Conservation (phyloP, 176 grass and related monocot genomes). For the Raddia guianensis region DNA sequence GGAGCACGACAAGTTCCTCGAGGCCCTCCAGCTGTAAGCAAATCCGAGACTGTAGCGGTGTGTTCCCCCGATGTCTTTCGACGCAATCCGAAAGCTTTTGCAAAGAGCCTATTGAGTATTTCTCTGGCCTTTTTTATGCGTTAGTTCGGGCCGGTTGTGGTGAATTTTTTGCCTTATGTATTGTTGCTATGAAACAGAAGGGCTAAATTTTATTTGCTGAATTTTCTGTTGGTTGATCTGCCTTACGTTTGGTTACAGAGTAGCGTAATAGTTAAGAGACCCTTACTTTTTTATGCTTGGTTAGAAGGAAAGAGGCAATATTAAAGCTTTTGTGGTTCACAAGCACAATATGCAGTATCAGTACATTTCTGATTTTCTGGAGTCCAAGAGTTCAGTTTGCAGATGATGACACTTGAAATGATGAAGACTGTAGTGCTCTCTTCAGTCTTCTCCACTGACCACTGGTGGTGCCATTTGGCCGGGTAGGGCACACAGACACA, state of each 20-base stretch:
- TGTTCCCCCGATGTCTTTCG: neutral
- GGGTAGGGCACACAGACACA: conserved; percentile 3
- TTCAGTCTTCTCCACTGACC: neutral
- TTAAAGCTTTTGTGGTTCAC: conserved; percentile 8
- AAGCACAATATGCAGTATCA: neutral
- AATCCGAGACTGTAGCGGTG: neutral
- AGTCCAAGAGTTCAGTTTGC: neutral
- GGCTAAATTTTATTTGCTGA: neutral
- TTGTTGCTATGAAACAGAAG: neutral
- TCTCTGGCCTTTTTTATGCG: neutral
- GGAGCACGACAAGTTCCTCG: conserved; percentile 92
- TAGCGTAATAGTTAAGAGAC: neutral
- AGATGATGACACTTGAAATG: conserved; percentile 14
- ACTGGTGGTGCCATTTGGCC: neutral
- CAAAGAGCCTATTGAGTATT: neutral
- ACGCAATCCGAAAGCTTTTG: neutral
- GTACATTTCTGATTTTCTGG: neutral
- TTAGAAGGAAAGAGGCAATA: conserved; percentile 5
- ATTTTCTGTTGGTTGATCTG: conserved; percentile 7
- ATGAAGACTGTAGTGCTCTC: neutral
- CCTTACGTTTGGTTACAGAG: neutral
- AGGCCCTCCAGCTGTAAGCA: conserved; percentile 89
- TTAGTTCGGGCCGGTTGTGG: neutral
- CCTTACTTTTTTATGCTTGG: neutral
- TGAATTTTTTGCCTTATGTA: neutral